These are phyloP conservation scores for Physcomitrellopsis africana DNA, from an alignment of 225 moss, liverwort and hornwort species.

Conservation along the genomic window DNA sequence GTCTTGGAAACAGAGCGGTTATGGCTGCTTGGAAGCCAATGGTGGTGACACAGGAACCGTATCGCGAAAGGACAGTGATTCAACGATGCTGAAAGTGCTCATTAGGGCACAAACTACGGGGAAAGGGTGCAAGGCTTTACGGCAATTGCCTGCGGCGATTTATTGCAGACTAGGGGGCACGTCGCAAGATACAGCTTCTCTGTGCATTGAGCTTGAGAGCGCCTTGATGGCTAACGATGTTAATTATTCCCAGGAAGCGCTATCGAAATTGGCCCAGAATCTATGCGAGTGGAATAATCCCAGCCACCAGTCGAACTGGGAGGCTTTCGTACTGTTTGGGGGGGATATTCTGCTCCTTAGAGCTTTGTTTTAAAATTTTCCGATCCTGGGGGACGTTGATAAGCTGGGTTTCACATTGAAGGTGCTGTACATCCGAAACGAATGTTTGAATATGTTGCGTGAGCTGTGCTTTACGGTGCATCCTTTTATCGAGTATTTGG, in stretches of 20 bases:
- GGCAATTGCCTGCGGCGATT: constrained; percentile 57
- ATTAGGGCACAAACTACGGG: constrained; percentile 57
- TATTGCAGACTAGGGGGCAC: constrained; percentile 44
- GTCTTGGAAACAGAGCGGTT: constrained; percentile 28
- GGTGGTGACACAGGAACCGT: constrained; percentile 13
- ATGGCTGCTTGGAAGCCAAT: constrained; percentile 15
- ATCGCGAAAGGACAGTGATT: constrained; percentile 1
- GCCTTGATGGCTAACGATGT: constrained; percentile 52
- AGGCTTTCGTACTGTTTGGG: constrained; percentile 63
- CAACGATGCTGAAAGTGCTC: constrained; percentile 40
- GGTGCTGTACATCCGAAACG: constrained; percentile 58
- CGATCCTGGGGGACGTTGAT: constrained; percentile 33
- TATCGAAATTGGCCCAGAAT: constrained; percentile 51
- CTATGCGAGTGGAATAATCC: constrained; percentile 46
- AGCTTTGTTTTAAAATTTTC: constrained; percentile 61
- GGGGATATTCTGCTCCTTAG: constrained; percentile 59
- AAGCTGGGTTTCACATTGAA: constrained; percentile 45
- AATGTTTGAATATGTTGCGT: constrained; percentile 63
- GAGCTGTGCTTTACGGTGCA: constrained; percentile 66
- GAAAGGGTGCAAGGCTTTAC: constrained; percentile 50
- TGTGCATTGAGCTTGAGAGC: constrained; percentile 63
- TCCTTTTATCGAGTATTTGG: constrained; percentile 59
- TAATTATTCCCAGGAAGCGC: constrained; percentile 42
- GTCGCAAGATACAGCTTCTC: constrained; percentile 48
- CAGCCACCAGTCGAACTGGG: constrained; percentile 46